phyloP scores from a whole-genome alignment of 352 stramenopile species.

The Phytophthora crassamura region DNA sequence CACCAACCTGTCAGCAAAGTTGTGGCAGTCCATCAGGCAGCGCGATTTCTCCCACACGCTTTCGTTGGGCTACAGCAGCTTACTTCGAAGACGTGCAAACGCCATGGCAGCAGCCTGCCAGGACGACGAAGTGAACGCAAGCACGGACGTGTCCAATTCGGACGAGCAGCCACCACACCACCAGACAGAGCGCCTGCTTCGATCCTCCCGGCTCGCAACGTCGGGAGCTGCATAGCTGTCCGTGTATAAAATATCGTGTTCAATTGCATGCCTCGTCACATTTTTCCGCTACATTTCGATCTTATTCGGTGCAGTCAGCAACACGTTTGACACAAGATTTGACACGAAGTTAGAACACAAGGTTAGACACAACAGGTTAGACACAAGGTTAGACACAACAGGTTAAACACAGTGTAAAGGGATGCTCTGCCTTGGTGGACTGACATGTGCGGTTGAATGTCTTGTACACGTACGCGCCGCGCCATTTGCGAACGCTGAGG shows the following conservation, averaged over 20 bases:
- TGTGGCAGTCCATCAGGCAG: slow-evolving; percentile 40
- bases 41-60: slow-evolving; percentile 29
- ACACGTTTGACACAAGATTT: neutral
- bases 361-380: neutral
- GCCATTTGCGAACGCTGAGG: too few relatives aligned
- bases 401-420: too few relatives aligned
- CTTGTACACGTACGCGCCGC: too few relatives aligned
- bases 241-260: slow-evolving; percentile 8
- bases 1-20: slow-evolving; percentile 24
- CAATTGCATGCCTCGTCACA: slow-evolving; percentile 18
- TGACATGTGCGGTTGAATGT: too few relatives aligned
- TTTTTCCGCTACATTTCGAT: slow-evolving; percentile 24
- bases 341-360: neutral
- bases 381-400: neutral
- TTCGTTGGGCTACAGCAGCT: slow-evolving; percentile 14
- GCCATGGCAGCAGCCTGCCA: neutral
- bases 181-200: slow-evolving; percentile 27
- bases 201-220: slow-evolving; percentile 17
- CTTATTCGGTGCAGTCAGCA: neutral
- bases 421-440: too few relatives aligned
- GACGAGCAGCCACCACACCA: slow-evolving; percentile 11
- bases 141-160: slow-evolving; percentile 27
- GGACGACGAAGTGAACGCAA: slow-evolving; percentile 12
- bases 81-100: slow-evolving; percentile 17
- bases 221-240: slow-evolving; percentile 21